Base-by-base conservation (phyloP, 2,329 filamentous ascomycete genomes). In the Microsporum canis region DNA sequence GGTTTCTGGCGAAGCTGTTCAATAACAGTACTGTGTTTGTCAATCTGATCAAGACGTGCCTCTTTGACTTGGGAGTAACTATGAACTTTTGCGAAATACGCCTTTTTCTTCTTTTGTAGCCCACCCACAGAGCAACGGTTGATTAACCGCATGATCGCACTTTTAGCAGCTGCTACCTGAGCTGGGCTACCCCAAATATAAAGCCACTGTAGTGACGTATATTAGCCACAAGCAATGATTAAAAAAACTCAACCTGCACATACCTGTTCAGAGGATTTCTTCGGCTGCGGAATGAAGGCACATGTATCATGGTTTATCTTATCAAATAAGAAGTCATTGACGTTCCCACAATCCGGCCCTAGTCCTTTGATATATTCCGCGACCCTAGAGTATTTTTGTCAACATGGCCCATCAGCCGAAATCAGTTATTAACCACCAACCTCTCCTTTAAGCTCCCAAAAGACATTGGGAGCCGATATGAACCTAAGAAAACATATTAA, bases 1-100 rank as follows among this genome's bases (percentile, higher is more conserved):
- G 70, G 70, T 31, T 60, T 66, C 53, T 64, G 68, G 36, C 69
- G 68, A 12, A 71, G 63, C n/a, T 65, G 60, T 34, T 70, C 64
- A 12, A 72, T 23, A 6, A 68, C 60, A 27, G 45, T 61, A 7
- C 69, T 67, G 31, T 64, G 64, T 51, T 63, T 68, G 57, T 71
- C 68, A 51, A 65, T 65, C 39, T 65, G 51, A 5, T 67, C 66
- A 38, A 66, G 60, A 12, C 57, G 62, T 51, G 63, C 66, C 43
- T 71, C 70, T 55, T 70, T 72, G 1, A 61, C 64, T 3, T 57
- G 59, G 17, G 64, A 67, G 49, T 71, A 66, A 3, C 66, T 65
- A 5, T 49, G 39, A 33, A 70, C 67, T 61, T 68, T 73, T 14
- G 66, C 63, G 34, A 66, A 65, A 61, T 66, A 66, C 12, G 66